Evolutionary conservation across 768 basidiomycete genomes (phyloP).

Genomic region (Pleurotus sapidus): DNA sequence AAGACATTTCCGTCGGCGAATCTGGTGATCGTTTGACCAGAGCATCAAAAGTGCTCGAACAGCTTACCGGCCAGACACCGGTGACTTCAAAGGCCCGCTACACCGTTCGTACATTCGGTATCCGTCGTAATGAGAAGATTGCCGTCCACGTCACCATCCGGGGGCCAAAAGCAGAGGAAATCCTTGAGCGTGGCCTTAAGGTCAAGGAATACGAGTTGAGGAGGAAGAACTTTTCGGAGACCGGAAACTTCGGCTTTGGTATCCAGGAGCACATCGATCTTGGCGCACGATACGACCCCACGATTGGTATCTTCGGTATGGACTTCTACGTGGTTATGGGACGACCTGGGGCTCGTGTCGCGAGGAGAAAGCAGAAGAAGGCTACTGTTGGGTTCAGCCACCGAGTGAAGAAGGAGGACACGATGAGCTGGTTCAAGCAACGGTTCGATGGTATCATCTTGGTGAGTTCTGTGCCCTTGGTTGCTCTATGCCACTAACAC

Average conservation of each 20-base stretch:
- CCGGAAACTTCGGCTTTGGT: constrained; percentile 99
- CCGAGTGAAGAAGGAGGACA: constrained; percentile 93
- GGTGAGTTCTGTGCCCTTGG: constrained; percentile 40
- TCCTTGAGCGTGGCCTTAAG: constrained; percentile 97
- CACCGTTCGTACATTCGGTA: constrained; percentile 98
- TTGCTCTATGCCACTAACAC: not conserved
- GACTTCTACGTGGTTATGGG: constrained; percentile 99
- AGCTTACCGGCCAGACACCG: constrained; percentile 98
- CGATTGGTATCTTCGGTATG: constrained; percentile 99
- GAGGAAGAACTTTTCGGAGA: constrained; percentile 97
- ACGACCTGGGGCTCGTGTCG: constrained; percentile 88
- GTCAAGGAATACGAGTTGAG: constrained; percentile 99
- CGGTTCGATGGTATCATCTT: constrained; percentile 97
- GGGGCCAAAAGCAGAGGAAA: constrained; percentile 99
- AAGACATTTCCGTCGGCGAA: constrained; percentile 99
- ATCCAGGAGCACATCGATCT: constrained; percentile 99
- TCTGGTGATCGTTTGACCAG: constrained; percentile 98
- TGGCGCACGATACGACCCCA: constrained; percentile 97
- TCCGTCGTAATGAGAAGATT: constrained; percentile 99
- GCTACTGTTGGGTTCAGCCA: constrained; percentile 85
- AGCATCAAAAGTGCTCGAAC: constrained; percentile 98
- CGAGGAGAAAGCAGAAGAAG: constrained; percentile 87
- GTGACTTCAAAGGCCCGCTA: constrained; percentile 99
- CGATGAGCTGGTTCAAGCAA: constrained; percentile 99
- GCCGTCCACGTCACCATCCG: constrained; percentile 98